phyloP scores from a whole-genome alignment of 225 moss, liverwort and hornwort genomes.

The Straminergon stramineum region DNA sequence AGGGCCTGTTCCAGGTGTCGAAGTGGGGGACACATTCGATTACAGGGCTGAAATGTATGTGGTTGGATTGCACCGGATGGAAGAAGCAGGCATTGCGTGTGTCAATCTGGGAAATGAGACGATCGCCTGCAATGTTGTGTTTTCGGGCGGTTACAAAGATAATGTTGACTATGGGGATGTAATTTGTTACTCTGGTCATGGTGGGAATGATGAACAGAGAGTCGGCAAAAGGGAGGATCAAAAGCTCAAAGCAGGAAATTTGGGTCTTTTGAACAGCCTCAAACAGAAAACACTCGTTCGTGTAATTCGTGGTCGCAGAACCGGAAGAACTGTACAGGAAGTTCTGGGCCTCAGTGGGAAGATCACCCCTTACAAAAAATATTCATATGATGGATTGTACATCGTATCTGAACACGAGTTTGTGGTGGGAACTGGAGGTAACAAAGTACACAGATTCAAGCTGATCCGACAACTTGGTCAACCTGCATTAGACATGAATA shows the following conservation, averaged over 20 bases:
- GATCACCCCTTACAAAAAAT: constrained; percentile 14
- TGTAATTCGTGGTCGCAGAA: constrained; percentile 8
- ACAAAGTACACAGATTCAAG: constrained; percentile 29
- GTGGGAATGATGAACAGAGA: constrained; percentile 3
- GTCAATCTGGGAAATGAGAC: background rate
- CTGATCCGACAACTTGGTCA: constrained; percentile 16
- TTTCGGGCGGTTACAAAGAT: constrained; percentile 28
- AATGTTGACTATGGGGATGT: constrained; percentile 9
- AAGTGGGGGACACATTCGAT: constrained; percentile 12
- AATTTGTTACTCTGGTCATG: constrained; percentile 21
- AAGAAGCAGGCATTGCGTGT: constrained; percentile 10
- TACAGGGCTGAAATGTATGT: constrained; percentile 14
- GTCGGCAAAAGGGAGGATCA: constrained; percentile 5
- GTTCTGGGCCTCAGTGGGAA: background rate
- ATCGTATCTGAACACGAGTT: background rate
- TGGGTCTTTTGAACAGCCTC: background rate
- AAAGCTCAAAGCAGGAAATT: background rate
- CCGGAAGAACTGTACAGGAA: background rate
- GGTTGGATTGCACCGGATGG: constrained; percentile 4
- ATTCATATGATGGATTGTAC: constrained; percentile 64
- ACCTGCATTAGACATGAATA: background rate
- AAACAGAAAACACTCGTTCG: background rate
- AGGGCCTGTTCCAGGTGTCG: constrained; percentile 14
- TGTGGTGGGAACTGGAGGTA: constrained; percentile 2
- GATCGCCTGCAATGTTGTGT: background rate